phyloP scores from a whole-genome alignment of 169 alveolate genomes.

The Blepharisma undulans region DNA sequence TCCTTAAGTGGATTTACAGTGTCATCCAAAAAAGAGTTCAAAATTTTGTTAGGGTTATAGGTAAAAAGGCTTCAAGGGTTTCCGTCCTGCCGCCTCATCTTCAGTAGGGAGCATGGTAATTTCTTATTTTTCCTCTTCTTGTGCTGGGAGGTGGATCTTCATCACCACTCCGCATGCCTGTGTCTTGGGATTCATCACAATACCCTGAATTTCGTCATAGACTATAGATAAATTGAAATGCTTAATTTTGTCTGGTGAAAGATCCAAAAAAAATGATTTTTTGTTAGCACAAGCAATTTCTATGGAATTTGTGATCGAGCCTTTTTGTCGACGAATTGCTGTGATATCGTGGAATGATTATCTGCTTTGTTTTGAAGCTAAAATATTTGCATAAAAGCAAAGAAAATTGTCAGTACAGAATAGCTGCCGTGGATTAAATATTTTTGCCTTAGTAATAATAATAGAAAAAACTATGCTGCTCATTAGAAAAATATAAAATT shows the following conservation, averaged over 20 bases:
- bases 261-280: conserved; percentile 17
- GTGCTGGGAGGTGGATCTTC: conserved; percentile 39
- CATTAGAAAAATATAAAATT: no score
- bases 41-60: conserved; percentile 23
- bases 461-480: no score
- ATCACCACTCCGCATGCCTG: conserved; percentile 32
- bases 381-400: conserved; percentile 35
- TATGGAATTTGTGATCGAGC: conserved; percentile 24
- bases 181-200: conserved; percentile 35
- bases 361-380: conserved; percentile 34
- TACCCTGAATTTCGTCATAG: conserved; percentile 41
- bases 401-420: conserved; percentile 43
- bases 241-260: conserved; percentile 23
- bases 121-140: conserved; percentile 27
- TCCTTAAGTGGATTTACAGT: background rate
- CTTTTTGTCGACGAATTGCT: background rate
- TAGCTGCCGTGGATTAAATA: conserved; percentile 37
- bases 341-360: conserved; percentile 32
- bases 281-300: conserved; percentile 33
- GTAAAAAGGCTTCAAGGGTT: conserved; percentile 15
- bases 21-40: conserved; percentile 28
- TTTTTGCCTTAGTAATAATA: background rate
- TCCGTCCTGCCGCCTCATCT: conserved; percentile 29
- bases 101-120: conserved; percentile 22
- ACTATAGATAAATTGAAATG: conserved; percentile 37